phyloP scores from a whole-genome alignment of 495 filamentous ascomycete species.

The Hamigera avellanea region DNA sequence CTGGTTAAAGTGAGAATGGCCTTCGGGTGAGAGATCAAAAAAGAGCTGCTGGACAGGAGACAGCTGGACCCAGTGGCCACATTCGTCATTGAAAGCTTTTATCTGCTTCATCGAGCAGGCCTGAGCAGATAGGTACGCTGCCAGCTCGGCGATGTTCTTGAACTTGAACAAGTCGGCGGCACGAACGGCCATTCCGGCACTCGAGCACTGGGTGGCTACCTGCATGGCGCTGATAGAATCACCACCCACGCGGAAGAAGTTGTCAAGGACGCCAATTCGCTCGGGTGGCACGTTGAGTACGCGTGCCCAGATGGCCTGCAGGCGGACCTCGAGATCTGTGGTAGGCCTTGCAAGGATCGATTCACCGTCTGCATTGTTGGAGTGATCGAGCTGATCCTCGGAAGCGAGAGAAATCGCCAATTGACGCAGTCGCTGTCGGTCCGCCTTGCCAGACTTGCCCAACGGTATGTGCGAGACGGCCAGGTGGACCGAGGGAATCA shows the following conservation, averaged over 20 bases:
- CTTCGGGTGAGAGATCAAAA: constrained; percentile 20
- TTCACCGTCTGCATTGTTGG: background rate
- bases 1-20: constrained; percentile 14
- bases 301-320: constrained; percentile 22
- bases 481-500: constrained; percentile 9
- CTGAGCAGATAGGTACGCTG: background rate
- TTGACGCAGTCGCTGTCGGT: constrained; percentile 4
- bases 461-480: constrained; percentile 6
- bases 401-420: background rate
- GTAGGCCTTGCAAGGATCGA: too few relatives aligned
- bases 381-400: background rate
- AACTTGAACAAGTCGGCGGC: background rate
- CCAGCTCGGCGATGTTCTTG: background rate
- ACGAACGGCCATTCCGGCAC: background rate
- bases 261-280: constrained; percentile 28
- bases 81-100: constrained; percentile 1
- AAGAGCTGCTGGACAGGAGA: constrained; percentile 14
- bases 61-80: constrained; percentile 7
- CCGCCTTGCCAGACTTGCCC: constrained; percentile 9
- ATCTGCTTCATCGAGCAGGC: too few relatives aligned
- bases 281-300: constrained; percentile 17
- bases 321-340: constrained; percentile 6
- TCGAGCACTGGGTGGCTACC: constrained; percentile 3
- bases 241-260: constrained; percentile 42
- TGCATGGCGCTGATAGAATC: constrained; percentile 23